phyloP scores from a whole-genome alignment of 345 rosid species.

The Alliaria petiolata region DNA sequence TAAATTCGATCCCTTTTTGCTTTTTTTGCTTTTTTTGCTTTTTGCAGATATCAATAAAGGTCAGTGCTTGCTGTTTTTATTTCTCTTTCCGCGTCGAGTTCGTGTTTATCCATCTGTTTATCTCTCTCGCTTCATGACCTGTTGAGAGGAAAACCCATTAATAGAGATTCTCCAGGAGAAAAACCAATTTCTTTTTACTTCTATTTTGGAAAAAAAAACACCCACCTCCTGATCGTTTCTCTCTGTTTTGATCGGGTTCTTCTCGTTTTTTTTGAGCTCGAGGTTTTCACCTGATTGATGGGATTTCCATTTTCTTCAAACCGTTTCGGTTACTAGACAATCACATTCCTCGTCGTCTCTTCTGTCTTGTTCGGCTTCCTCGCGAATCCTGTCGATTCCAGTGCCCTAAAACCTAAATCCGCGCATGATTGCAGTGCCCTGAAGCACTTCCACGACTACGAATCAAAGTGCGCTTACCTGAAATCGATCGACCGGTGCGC shows the following conservation, averaged over 20 bases:
- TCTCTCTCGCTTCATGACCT: slow-evolving; percentile 15
- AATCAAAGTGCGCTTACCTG: slow-evolving; percentile 60
- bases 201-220: neutral
- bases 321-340: slow-evolving; percentile 34
- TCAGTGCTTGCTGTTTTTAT: neutral
- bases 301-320: slow-evolving; percentile 23
- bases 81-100: slow-evolving; percentile 28
- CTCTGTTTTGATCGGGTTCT: slow-evolving; percentile 13
- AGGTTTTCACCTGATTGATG: slow-evolving; percentile 29
- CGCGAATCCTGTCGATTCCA: slow-evolving; percentile 21
- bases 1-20: neutral
- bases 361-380: slow-evolving; percentile 28
- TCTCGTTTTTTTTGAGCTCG: neutral
- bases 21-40: neutral
- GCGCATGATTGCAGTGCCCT: slow-evolving; percentile 31
- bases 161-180: neutral
- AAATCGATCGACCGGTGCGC: slow-evolving; percentile 51
- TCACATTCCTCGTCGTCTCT: slow-evolving; percentile 42
- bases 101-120: slow-evolving; percentile 16
- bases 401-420: slow-evolving; percentile 14
- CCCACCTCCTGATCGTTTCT: neutral
- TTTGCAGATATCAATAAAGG: slow-evolving; percentile 18
- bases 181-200: neutral
- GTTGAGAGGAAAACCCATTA: neutral
- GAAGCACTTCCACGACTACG: slow-evolving; percentile 37